These are phyloP conservation scores for Phytophthora vignae DNA, from an alignment of 352 stramenopile genomes.

Conservation along the genomic window DNA sequence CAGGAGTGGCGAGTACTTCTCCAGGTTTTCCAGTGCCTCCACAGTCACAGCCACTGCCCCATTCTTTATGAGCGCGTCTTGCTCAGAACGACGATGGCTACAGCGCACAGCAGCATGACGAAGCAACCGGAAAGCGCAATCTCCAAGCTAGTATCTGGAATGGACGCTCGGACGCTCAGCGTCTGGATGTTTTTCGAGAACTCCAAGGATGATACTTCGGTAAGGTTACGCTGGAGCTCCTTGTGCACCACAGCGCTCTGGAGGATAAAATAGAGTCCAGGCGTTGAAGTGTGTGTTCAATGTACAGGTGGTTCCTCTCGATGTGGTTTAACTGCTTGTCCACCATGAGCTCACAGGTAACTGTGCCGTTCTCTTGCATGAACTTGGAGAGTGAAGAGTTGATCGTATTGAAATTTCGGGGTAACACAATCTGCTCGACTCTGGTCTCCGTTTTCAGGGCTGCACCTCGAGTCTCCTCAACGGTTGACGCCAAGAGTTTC, in stretches of 20 bases:
- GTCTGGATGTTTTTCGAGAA: no score
- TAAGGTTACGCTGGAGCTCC: no score
- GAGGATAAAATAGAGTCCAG: conserved; percentile 45
- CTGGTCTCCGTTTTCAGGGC: background rate
- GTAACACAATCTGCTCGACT: conserved; percentile 2
- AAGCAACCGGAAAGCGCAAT: conserved; percentile 7
- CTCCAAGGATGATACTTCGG: no score
- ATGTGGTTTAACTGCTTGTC: conserved; percentile 16
- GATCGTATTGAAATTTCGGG: conserved; percentile 11
- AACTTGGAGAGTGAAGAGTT: background rate
- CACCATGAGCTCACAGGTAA: background rate
- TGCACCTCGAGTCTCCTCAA: conserved; percentile 7
- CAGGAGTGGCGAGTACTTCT: conserved; percentile 19
- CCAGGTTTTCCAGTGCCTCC: conserved; percentile 15
- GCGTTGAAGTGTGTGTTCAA: conserved; percentile 43
- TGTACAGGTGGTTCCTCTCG: conserved; percentile 52
- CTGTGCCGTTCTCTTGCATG: background rate
- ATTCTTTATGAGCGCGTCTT: no score
- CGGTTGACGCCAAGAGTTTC: conserved; percentile 11
- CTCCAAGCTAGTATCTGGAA: conserved; percentile 10
- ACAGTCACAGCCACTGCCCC: no score
- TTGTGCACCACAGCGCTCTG: conserved; percentile 35
- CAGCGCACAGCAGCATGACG: conserved; percentile 1
- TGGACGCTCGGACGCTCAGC: conserved; percentile 13
- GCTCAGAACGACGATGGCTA: no score